A percentile compares a stretch with the other conserved stretches of the same genome.
Conservation (phyloP, 768 basidiomycete species). For the Paxillus rubicundulus region DNA sequence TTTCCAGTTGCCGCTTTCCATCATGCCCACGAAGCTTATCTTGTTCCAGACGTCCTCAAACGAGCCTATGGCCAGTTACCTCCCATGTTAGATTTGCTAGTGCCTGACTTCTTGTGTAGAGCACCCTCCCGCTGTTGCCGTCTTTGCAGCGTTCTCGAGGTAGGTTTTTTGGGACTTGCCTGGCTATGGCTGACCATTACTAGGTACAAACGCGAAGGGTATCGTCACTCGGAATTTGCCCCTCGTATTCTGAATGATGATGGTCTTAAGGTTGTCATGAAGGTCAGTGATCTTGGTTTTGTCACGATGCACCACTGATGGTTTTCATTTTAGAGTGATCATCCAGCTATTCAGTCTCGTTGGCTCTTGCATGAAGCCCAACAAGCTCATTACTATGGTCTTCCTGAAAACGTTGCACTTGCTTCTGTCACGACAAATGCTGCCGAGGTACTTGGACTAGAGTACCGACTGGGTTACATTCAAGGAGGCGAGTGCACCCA, state of each 20-base stretch:
- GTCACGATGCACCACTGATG: background rate
- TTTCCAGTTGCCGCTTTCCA: constrained; percentile 75
- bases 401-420: constrained; percentile 67
- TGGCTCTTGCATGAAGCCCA: constrained; percentile 83
- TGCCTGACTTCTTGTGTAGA: constrained; percentile 27
- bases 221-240: constrained; percentile 56
- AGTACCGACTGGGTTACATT: constrained; percentile 78
- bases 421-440: constrained; percentile 72
- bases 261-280: constrained; percentile 51
- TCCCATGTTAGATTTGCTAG: background rate
- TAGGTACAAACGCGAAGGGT: constrained; percentile 57
- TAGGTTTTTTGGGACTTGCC: constrained; percentile 11
- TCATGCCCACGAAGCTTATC: constrained; percentile 77
- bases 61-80: constrained; percentile 51
- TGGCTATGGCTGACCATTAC: background rate
- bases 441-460: constrained; percentile 72
- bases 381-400: constrained; percentile 78
- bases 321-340: constrained; percentile 52
- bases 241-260: constrained; percentile 50
- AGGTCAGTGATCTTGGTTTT: constrained; percentile 30
- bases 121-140: constrained; percentile 61
- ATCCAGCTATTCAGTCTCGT: constrained; percentile 64
- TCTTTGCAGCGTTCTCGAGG: constrained; percentile 62
- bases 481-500: constrained; percentile 44
- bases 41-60: constrained; percentile 76